Conservation (phyloP, 805 yeast species). For the Candida tammaniensis region DNA sequence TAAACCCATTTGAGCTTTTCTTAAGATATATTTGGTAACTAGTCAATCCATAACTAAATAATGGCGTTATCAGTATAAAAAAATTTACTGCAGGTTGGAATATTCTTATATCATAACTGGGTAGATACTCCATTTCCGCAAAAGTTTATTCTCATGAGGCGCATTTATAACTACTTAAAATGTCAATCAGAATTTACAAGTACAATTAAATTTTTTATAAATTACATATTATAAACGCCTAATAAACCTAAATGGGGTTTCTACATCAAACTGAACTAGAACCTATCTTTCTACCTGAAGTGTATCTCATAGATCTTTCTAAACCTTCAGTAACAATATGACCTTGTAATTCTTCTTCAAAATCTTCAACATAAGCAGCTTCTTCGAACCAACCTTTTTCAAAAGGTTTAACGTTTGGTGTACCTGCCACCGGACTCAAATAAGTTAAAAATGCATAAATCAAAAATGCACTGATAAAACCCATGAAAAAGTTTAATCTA, state of each 20-base stretch:
- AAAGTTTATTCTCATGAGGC: too few relatives aligned
- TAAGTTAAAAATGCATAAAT: constrained; percentile 53
- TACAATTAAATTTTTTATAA: too few relatives aligned
- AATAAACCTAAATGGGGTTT: too few relatives aligned
- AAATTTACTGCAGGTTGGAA: constrained; percentile 46
- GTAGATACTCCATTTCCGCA: too few relatives aligned
- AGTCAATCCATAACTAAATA: constrained; percentile 85
- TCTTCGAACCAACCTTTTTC: constrained; percentile 63
- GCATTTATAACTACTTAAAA: too few relatives aligned
- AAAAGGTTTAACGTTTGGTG: constrained; percentile 33
- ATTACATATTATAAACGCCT: too few relatives aligned
- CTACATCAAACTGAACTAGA: constrained; percentile 3
- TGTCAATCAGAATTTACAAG: too few relatives aligned
- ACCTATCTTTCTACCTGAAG: constrained; percentile 10
- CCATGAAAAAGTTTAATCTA: constrained; percentile 72
- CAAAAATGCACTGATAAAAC: constrained; percentile 58
- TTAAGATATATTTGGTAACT: constrained; percentile 62
- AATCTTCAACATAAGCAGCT: constrained; percentile 62
- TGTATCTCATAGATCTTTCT: constrained; percentile 11
- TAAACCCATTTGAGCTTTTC: constrained; percentile 73
- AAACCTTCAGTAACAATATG: constrained; percentile 21
- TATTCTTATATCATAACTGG: too few relatives aligned
- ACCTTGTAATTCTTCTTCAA: constrained; percentile 43
- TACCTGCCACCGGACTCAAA: constrained; percentile 49
- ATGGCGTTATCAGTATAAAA: constrained; percentile 75